phyloP scores from a whole-genome alignment of 192 early-diverging fungal species.

The Mortierella antarctica region DNA sequence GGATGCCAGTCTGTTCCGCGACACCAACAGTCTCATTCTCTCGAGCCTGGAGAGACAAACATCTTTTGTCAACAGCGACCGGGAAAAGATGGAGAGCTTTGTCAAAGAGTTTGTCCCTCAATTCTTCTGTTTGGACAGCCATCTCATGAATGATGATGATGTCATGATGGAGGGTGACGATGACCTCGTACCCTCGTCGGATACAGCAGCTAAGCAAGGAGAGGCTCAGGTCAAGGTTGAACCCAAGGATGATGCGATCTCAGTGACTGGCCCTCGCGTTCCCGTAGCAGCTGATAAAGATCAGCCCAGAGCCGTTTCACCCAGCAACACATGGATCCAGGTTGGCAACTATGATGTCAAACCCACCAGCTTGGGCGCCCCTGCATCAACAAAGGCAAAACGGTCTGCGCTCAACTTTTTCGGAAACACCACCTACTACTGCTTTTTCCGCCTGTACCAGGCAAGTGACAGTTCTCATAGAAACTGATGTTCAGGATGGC shows the following conservation, averaged over 20 bases:
- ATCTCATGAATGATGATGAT: slow-evolving; percentile 62
- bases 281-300: slow-evolving; percentile 50
- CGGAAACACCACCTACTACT: slow-evolving; percentile 87
- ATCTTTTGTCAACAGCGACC: slow-evolving; percentile 65
- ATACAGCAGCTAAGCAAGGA: slow-evolving; percentile 21
- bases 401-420: slow-evolving; percentile 75
- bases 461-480: slow-evolving; percentile 44
- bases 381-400: slow-evolving; percentile 34
- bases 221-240: slow-evolving; percentile 44
- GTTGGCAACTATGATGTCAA: slow-evolving; percentile 53
- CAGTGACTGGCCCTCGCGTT: slow-evolving; percentile 43
- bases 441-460: slow-evolving; percentile 89
- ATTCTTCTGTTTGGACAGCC: slow-evolving; percentile 71
- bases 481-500: not conserved
- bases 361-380: slow-evolving; percentile 51
- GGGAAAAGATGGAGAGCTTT: slow-evolving; percentile 82
- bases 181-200: slow-evolving; percentile 40
- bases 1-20: slow-evolving; percentile 79
- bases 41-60: slow-evolving; percentile 75
- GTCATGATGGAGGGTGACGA: slow-evolving; percentile 62
- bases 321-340: slow-evolving; percentile 52
- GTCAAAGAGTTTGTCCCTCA: slow-evolving; percentile 77
- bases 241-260: slow-evolving; percentile 37
- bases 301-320: slow-evolving; percentile 24
- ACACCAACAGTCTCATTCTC: slow-evolving; percentile 81